phyloP scores from a whole-genome alignment of 768 basidiomycete genomes.

The Pulveroboletus sp. region DNA sequence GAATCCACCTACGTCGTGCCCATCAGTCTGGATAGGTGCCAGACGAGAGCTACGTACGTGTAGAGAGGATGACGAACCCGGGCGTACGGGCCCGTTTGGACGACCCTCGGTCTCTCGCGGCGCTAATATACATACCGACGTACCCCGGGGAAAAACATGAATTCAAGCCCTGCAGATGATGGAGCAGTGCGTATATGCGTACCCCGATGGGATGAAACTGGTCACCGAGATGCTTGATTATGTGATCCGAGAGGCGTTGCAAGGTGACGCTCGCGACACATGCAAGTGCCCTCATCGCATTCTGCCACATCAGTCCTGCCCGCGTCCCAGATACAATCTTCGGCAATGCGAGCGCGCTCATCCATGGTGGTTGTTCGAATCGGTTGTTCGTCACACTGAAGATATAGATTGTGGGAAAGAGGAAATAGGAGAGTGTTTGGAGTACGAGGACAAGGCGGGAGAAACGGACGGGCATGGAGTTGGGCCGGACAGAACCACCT shows the following conservation, averaged over 20 bases:
- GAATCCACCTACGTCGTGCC: neutral
- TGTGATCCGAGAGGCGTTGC: neutral
- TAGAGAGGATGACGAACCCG: slow-evolving; percentile 13
- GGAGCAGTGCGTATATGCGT: neutral
- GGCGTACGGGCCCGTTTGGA: slow-evolving; percentile 15
- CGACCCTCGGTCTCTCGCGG: slow-evolving; percentile 9
- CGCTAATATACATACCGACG: neutral
- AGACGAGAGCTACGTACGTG: neutral
- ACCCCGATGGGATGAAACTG: slow-evolving; percentile 10
- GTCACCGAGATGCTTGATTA: slow-evolving; percentile 3
- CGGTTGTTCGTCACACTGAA: neutral
- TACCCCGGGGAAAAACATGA: no score
- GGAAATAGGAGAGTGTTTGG: neutral
- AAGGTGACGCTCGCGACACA: neutral
- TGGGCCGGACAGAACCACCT: slow-evolving; percentile 2
- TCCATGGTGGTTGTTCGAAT: slow-evolving; percentile 7
- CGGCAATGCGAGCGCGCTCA: neutral
- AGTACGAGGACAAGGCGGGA: neutral
- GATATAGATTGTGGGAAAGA: neutral
- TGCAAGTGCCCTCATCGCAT: neutral
- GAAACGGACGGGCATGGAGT: slow-evolving; percentile 1
- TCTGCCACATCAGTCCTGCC: neutral
- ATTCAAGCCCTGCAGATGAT: no score
- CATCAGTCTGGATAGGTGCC: neutral
- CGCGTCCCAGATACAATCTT: neutral